Percentiles rank a stretch among this genome's conserved stretches.
These are phyloP conservation scores for Flaveria robusta DNA, from an alignment of 129 eudicot genomes.

Conservation along the genomic window DNA sequence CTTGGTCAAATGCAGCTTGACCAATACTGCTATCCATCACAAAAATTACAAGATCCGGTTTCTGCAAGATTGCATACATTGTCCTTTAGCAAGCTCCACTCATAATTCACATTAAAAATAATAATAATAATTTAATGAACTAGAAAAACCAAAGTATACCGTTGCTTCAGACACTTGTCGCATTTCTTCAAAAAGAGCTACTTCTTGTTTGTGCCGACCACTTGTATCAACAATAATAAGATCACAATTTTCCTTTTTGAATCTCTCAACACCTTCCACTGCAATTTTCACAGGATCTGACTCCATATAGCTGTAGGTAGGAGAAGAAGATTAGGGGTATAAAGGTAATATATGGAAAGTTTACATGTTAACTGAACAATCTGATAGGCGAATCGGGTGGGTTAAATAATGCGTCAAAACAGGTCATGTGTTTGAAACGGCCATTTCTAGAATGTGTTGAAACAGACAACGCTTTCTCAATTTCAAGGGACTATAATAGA, in stretches of 20 bases:
- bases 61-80: conserved; percentile 48
- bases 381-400: no score
- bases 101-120: not conserved
- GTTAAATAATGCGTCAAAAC: not conserved
- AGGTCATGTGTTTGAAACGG: no score
- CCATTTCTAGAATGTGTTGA: not conserved
- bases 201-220: conserved; percentile 97
- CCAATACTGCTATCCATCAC: conserved; percentile 99
- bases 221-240: conserved; percentile 96
- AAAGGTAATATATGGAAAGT: conserved; percentile 1
- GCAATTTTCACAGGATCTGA: conserved; percentile 98
- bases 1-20: conserved; percentile 98
- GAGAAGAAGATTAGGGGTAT: not conserved
- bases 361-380: not conserved
- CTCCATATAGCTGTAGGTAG: conserved; percentile 69
- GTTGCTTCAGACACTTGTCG: conserved; percentile 97
- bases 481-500: no score
- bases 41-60: conserved; percentile 93
- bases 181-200: conserved; percentile 92
- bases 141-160: conserved; percentile 37
- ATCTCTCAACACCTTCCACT: conserved; percentile 86
- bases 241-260: conserved; percentile 79
- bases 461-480: not conserved
- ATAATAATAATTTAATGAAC: no score
- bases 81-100: not conserved